phyloP scores from a whole-genome alignment of 2,329 filamentous ascomycete species.

The Cytospora piceae region DNA sequence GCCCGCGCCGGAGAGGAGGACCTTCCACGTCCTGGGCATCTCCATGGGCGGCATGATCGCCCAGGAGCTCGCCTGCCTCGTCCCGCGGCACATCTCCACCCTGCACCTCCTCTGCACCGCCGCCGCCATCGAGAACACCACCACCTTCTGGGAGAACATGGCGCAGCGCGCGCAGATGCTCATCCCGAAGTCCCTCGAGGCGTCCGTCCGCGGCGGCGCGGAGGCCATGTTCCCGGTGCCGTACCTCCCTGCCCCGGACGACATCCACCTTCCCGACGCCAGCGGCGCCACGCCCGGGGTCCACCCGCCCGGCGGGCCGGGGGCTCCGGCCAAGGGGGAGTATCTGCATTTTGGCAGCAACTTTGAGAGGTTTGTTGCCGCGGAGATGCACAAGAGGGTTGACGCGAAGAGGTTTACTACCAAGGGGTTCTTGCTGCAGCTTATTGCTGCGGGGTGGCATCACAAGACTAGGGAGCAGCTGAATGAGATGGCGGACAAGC shows the following conservation, averaged over 20 bases:
- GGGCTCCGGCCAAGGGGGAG: constrained; percentile 18
- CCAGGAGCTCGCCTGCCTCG: constrained; percentile 71
- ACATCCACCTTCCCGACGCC: constrained; percentile 52
- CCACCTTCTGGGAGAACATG: constrained; percentile 67
- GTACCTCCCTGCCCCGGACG: constrained; percentile 68
- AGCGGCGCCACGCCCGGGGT: constrained; percentile 44
- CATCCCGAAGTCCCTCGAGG: constrained; percentile 72
- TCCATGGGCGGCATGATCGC: constrained; percentile 93
- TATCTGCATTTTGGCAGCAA: constrained; percentile 71
- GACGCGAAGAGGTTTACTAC: constrained; percentile 64
- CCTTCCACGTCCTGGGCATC: constrained; percentile 72
- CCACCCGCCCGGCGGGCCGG: constrained; percentile 39
- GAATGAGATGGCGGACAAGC: constrained; percentile 63
- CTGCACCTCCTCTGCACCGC: constrained; percentile 66
- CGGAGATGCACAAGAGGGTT: constrained; percentile 73
- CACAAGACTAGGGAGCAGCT: constrained; percentile 72
- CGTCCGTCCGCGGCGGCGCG: constrained; percentile 66
- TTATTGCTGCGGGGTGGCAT: constrained; percentile 80
- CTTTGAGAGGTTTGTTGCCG: constrained; percentile 80
- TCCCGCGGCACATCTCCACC: constrained; percentile 56
- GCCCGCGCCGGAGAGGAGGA: constrained; percentile 37
- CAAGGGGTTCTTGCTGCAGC: constrained; percentile 74
- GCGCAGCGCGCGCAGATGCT: constrained; percentile 58
- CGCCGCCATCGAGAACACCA: constrained; percentile 63
- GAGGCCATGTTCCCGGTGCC: constrained; percentile 65